A percentile compares a stretch with the other conserved stretches of the same genome.
Conservation (phyloP, 768 basidiomycete species). For the Daedaleopsis sinensis region DNA sequence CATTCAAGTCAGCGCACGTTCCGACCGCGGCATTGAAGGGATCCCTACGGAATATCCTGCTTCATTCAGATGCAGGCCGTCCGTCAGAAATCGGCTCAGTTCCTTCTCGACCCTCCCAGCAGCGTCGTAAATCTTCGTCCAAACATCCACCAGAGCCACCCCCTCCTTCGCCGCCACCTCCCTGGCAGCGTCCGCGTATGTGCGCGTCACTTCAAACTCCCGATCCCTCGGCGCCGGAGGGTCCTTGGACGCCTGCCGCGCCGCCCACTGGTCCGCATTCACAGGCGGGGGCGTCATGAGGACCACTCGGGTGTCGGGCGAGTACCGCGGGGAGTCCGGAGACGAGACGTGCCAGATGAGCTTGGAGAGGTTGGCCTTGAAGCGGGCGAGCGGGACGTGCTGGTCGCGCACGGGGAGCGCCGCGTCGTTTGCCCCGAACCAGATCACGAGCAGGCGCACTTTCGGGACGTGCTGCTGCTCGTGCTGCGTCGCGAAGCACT, state of each 20-base stretch:
- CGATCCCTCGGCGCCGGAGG: constrained; percentile 61
- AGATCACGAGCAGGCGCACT: constrained; percentile 77
- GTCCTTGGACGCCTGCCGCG: constrained; percentile 50
- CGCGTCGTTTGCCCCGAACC: constrained; percentile 93
- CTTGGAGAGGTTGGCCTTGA: constrained; percentile 60
- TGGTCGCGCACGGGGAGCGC: constrained; percentile 65
- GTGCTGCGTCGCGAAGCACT: constrained; percentile 62
- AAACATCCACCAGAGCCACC: constrained; percentile 74
- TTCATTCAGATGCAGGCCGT: constrained; percentile 83
- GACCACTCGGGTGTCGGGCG: constrained; percentile 73
- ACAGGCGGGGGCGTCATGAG: constrained; percentile 88
- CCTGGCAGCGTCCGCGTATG: constrained; percentile 72
- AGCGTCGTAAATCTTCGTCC: constrained; percentile 72
- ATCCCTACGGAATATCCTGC: constrained; percentile 70
- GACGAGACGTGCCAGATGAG: constrained; percentile 67
- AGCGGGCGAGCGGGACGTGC: constrained; percentile 73
- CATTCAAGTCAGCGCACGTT: neutral
- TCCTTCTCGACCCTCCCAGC: constrained; percentile 62
- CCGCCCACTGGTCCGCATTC: constrained; percentile 59
- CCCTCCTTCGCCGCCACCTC: constrained; percentile 56
- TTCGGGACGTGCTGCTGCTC: constrained; percentile 53
- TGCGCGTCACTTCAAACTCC: constrained; percentile 58
- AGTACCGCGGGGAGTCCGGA: constrained; percentile 64
- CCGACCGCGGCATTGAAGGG: too few species aligned
- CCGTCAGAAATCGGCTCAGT: constrained; percentile 56